A percentile compares a stretch with the other conserved stretches of the same genome.
Evolutionary conservation across 352 stramenopile species (phyloP).

Genomic region (Aphanomyces astaci): DNA sequence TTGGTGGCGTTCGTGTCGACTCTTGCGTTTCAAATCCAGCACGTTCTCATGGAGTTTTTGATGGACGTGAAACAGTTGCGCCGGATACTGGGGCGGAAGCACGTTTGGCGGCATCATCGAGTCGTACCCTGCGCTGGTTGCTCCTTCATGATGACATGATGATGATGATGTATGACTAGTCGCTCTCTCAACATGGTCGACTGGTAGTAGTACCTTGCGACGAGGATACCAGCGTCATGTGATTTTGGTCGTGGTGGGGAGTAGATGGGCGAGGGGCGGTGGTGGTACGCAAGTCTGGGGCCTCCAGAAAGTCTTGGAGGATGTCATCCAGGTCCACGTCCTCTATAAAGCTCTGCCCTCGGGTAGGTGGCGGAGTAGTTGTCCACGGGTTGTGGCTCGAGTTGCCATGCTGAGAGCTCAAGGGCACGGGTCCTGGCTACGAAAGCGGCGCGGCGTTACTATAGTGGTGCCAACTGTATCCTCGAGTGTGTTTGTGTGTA

Average conservation of each 20-base stretch:
- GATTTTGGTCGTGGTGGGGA: too few species aligned
- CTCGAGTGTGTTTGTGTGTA: too few species aligned
- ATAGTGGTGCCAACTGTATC: too few species aligned
- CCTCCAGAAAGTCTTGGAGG: slow-evolving; percentile 8
- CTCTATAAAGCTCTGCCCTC: slow-evolving; percentile 14
- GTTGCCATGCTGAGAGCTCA: background rate
- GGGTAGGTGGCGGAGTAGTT: background rate
- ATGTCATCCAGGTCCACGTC: slow-evolving; percentile 19
- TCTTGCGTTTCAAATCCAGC: slow-evolving; percentile 20
- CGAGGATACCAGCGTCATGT: background rate
- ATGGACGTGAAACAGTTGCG: slow-evolving; percentile 14
- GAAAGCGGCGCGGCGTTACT: too few species aligned
- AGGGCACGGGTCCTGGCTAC: slow-evolving; percentile 19
- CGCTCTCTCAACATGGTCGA: too few species aligned
- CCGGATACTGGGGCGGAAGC: background rate
- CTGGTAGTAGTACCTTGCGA: background rate
- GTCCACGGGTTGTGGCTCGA: too few species aligned
- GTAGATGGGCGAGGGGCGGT: too few species aligned
- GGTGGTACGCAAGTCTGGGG: background rate
- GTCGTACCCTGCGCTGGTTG: too few species aligned
- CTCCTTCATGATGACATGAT: too few species aligned
- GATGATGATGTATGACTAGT: too few species aligned
- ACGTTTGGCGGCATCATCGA: background rate
- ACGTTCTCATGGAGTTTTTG: slow-evolving; percentile 22
- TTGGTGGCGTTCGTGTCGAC: slow-evolving; percentile 18